Percentiles rank a stretch among this genome's conserved stretches.
phyloP scores from a whole-genome alignment of 441 rosid species.

The Erodium chrysanthum region DNA sequence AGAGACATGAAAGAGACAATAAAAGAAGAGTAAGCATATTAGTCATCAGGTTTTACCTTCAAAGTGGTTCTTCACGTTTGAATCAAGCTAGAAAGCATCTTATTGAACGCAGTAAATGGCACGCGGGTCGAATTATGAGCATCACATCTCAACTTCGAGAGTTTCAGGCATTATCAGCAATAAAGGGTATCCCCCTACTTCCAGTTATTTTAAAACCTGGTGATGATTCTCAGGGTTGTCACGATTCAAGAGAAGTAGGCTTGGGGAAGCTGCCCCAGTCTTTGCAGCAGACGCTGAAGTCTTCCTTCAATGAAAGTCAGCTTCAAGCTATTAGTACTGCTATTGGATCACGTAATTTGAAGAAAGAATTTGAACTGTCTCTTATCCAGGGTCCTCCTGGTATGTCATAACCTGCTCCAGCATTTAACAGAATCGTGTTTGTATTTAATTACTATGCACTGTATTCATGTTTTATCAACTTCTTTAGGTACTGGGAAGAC shows the following conservation, averaged over 20 bases:
- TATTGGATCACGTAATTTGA: conserved; percentile 38
- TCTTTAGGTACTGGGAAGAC: conserved; percentile 90
- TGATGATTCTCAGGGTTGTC: conserved; percentile 26
- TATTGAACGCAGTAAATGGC: conserved; percentile 97
- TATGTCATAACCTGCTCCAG: conserved; percentile 22
- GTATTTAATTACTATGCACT: conserved; percentile 6
- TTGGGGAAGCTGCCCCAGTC: conserved; percentile 53
- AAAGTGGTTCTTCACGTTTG: conserved; percentile 59
- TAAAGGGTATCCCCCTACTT: conserved; percentile 63
- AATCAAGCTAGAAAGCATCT: conserved; percentile 91
- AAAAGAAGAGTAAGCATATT: conserved; percentile 63
- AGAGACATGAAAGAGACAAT: conserved; percentile 87
- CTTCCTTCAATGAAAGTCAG: conserved; percentile 82
- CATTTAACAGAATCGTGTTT: conserved; percentile 12
- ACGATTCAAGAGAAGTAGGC: conserved; percentile 35
- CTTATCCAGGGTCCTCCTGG: conserved; percentile 99
- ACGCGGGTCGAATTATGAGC: conserved; percentile 79
- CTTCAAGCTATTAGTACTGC: conserved; percentile 71
- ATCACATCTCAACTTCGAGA: conserved; percentile 90
- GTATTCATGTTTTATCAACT: conserved; percentile 14
- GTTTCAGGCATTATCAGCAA: conserved; percentile 82
- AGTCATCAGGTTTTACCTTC: conserved; percentile 76
- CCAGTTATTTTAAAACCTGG: conserved; percentile 67
- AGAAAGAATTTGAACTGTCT: conserved; percentile 59
- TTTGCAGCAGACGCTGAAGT: conserved; percentile 52